Conservation (phyloP, 2,329 filamentous ascomycete species). For the Fusarium hostae region DNA sequence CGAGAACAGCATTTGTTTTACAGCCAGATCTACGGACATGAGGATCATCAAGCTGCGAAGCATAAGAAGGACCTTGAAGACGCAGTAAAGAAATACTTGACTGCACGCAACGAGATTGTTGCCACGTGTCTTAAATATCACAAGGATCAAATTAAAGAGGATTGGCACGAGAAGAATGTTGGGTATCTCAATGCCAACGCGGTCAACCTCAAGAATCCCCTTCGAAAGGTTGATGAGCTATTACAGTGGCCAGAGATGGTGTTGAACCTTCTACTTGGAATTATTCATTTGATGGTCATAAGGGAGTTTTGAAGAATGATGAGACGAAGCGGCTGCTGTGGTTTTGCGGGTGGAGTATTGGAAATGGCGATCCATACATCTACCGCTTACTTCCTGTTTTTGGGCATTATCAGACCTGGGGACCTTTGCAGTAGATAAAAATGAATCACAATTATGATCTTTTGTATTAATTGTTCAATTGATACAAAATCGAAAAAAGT, state of each 20-base stretch:
- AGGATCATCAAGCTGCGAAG: accelerated
- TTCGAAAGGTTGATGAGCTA: accelerated
- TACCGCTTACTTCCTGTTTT: not conserved
- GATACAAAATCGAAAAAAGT: not conserved
- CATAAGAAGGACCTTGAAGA: accelerated
- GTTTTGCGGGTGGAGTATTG: too few species aligned
- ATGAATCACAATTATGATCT: too few species aligned
- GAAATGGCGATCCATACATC: not conserved
- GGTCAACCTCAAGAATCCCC: not conserved
- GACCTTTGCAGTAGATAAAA: not conserved
- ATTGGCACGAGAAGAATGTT: accelerated
- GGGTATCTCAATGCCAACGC: not conserved
- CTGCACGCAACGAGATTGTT: not conserved
- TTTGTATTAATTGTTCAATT: too few species aligned
- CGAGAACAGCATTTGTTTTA: accelerated
- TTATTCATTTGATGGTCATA: too few species aligned
- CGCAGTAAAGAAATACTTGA: accelerated
- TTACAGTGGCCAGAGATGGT: not conserved
- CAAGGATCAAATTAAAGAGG: accelerated
- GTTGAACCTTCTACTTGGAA: too few species aligned
- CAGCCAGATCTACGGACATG: accelerated
- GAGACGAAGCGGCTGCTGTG: too few species aligned
- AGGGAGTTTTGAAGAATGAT: too few species aligned
- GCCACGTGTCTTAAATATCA: accelerated
- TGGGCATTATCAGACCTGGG: not conserved